A percentile compares a stretch with the other conserved stretches of the same genome.
These are phyloP conservation scores for Russula emetica DNA, from an alignment of 768 basidiomycete genomes.

Conservation along the genomic window DNA sequence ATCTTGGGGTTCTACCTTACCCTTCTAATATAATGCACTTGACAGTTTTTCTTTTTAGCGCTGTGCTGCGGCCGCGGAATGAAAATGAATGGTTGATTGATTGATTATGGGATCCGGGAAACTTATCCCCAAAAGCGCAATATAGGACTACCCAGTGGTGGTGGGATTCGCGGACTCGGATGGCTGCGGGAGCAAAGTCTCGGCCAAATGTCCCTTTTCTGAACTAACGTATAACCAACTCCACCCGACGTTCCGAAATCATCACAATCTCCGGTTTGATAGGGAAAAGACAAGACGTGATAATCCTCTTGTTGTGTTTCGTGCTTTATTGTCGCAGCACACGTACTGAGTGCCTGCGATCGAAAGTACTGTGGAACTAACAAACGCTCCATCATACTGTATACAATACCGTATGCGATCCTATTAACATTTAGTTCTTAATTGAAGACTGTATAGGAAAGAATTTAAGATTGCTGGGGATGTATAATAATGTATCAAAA, in stretches of 20 bases:
- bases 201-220: too few relatives aligned
- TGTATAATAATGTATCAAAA: background rate
- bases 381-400: too few relatives aligned
- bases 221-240: too few relatives aligned
- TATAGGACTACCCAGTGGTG: too few relatives aligned
- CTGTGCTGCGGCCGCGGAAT: background rate
- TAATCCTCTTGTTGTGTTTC: background rate
- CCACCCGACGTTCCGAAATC: background rate
- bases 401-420: too few relatives aligned
- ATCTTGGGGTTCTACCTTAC: background rate
- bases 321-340: background rate
- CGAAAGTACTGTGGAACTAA: background rate
- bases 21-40: background rate
- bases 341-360: background rate
- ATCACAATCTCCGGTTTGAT: background rate
- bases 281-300: background rate
- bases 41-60: too few relatives aligned
- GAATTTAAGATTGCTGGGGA: background rate
- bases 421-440: too few relatives aligned
- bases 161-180: too few relatives aligned
- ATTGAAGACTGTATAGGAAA: too few relatives aligned
- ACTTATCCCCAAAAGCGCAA: too few relatives aligned
- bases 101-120: too few relatives aligned
- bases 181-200: too few relatives aligned
- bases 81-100: background rate